These are phyloP conservation scores for Epichloe aotearoae DNA, from an alignment of 2,329 filamentous ascomycete species.

Conservation along the genomic window DNA sequence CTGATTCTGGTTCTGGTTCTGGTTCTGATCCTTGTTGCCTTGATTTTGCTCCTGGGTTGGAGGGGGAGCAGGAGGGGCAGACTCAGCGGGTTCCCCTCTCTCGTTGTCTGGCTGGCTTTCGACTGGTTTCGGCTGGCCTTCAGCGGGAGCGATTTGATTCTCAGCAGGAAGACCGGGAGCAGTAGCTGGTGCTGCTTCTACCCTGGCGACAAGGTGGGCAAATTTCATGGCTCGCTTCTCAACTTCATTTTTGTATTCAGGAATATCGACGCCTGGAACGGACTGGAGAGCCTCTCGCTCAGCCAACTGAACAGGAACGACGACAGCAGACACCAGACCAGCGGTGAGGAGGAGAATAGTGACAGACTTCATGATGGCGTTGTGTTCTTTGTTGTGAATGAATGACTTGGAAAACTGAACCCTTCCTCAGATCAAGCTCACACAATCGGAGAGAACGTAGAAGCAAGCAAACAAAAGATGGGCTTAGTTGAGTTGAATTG, in stretches of 20 bases:
- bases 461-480: no score
- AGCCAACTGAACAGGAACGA: slow-evolving; percentile 12
- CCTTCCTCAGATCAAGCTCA: no score
- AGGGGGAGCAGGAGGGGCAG: neutral
- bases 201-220: neutral
- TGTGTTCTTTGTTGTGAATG: neutral
- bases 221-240: neutral
- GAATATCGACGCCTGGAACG: neutral
- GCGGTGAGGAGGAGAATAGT: slow-evolving; percentile 16
- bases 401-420: neutral
- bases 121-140: no score
- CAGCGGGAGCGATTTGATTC: no score
- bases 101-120: no score
- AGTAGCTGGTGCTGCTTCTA: neutral
- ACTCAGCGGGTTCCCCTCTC: no score
- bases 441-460: slow-evolving; percentile 1
- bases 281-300: slow-evolving; percentile 6
- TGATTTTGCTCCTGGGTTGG: neutral
- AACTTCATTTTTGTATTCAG: neutral
- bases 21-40: no score
- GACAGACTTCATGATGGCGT: slow-evolving; percentile 16
- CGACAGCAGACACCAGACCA: slow-evolving; percentile 18
- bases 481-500: no score
- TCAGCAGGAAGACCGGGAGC: neutral
- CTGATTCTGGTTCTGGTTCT: no score